These are phyloP conservation scores for Talaromyces islandicus DNA, from an alignment of 2,329 filamentous ascomycete species.

Conservation along the genomic window DNA sequence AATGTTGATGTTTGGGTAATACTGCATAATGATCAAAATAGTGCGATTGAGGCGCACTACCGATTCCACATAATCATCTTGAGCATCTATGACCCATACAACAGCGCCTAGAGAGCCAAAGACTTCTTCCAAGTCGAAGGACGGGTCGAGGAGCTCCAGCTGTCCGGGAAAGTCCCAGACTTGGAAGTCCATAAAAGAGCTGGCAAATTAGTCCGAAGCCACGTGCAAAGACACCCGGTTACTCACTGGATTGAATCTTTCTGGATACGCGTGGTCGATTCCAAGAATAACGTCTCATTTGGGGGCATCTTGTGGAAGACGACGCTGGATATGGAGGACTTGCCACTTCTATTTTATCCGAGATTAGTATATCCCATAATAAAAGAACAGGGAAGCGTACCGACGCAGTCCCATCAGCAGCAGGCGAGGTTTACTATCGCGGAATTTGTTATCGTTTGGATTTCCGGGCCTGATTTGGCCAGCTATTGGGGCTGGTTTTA, in stretches of 20 bases:
- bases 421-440: conserved; percentile 70
- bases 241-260: conserved; percentile 92
- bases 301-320: conserved; percentile 98
- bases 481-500: conserved; percentile 19
- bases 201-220: conserved; percentile 31
- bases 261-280: conserved; percentile 89
- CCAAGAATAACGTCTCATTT: conserved; percentile 90
- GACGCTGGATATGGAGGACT: conserved; percentile 96
- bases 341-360: conserved; percentile 67
- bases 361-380: conserved; percentile 13
- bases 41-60: conserved; percentile 81
- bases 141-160: conserved; percentile 83
- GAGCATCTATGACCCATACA: conserved; percentile 97
- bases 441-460: conserved; percentile 36
- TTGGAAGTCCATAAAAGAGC: conserved; percentile 98
- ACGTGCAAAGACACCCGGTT: neutral
- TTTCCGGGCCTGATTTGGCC: conserved; percentile 21
- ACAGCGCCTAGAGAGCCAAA: conserved; percentile 91
- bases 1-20: conserved; percentile 89
- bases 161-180: conserved; percentile 97
- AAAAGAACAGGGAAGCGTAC: conserved; percentile 45
- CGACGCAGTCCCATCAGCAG: conserved; percentile 93
- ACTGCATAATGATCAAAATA: conserved; percentile 80
- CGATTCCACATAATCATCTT: conserved; percentile 94
- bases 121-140: conserved; percentile 85